Base-by-base conservation (phyloP, 208 protist genomes). In the Trypanosomatidae sp. region DNA sequence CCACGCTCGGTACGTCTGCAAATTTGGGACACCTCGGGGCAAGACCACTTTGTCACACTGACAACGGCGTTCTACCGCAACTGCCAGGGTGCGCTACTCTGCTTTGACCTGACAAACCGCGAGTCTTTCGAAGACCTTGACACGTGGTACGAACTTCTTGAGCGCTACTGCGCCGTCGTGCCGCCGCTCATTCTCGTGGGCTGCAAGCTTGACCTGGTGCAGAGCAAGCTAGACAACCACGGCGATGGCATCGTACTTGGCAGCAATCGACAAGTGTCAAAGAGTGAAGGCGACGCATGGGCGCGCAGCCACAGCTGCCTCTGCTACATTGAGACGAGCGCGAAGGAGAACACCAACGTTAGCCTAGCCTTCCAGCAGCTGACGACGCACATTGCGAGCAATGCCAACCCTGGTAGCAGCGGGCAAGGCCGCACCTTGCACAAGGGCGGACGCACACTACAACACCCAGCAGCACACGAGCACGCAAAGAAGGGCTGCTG, bases 31-130 rank as follows among this genome's bases (percentile, higher is more conserved):
- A 95, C 83, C 16, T 85, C 80, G 11, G 87, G 87, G 2, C 87
- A 94, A 26, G 87, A 94, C 47, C 71, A 72, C 37, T 94, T 91
- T 46, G 71, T 88, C 19, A 80, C 89, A 6, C 74, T 96, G 41
- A 91, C 86, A 7, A 89, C 83, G 4, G 88, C 82, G 35, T 96
- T 92, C 53, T 96, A 96, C 49, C 74, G 89, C 32, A 91, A 90
- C 56, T 90, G 84, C 57, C 74, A 88, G 37, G 89, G 80, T 7
- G 82, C 79, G 2, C 27, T 99, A 6, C 66, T 99, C 4, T 97
- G 96, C 55, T 99, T 98, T 55, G 97, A 99, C 54, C 79, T 98
- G 23, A 98, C 97, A 15, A 96, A 92, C 43, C 53, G 71, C 13
- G 26, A 56, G 30, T 85, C 83, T 22, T 97, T 96, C 58, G 73